Percentiles rank a stretch among this genome's conserved stretches.
Conservation (phyloP, 23 red algal species). For the Pyropia yezoensis region DNA sequence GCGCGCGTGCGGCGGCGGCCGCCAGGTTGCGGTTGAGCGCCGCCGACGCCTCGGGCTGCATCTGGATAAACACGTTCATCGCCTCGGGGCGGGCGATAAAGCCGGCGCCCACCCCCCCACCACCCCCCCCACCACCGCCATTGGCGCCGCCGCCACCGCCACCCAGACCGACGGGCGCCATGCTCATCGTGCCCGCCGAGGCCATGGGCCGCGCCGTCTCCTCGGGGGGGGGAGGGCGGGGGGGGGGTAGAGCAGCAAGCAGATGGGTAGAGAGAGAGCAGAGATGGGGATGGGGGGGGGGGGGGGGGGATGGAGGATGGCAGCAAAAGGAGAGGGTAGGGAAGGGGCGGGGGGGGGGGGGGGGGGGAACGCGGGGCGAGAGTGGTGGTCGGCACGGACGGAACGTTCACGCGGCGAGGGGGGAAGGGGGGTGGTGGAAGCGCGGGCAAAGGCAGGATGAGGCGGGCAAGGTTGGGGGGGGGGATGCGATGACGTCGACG, state of each 20-base stretch:
- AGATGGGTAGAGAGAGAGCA: not conserved
- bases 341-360: too few relatives aligned
- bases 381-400: too few relatives aligned
- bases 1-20: too few relatives aligned
- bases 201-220: not conserved
- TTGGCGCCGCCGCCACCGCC: not conserved
- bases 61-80: constrained; percentile 59
- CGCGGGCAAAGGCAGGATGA: too few relatives aligned
- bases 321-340: too few relatives aligned
- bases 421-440: not conserved
- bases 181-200: not conserved
- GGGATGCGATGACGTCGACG: too few relatives aligned
- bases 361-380: too few relatives aligned
- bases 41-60: constrained; percentile 31
- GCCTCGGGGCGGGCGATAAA: constrained; percentile 68
- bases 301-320: too few relatives aligned
- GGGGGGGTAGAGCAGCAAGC: constrained; percentile 2
- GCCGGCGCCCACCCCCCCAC: constrained; percentile 27
- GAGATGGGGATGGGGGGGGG: too few relatives aligned
- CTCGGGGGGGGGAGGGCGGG: not conserved
- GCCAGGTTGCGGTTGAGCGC: too few relatives aligned
- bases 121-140: not conserved
- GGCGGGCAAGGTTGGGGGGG: too few relatives aligned
- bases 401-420: not conserved
- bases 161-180: not conserved